These are phyloP conservation scores for Penicillium vulpinum DNA, from an alignment of 2,329 filamentous ascomycete species.

Conservation along the genomic window DNA sequence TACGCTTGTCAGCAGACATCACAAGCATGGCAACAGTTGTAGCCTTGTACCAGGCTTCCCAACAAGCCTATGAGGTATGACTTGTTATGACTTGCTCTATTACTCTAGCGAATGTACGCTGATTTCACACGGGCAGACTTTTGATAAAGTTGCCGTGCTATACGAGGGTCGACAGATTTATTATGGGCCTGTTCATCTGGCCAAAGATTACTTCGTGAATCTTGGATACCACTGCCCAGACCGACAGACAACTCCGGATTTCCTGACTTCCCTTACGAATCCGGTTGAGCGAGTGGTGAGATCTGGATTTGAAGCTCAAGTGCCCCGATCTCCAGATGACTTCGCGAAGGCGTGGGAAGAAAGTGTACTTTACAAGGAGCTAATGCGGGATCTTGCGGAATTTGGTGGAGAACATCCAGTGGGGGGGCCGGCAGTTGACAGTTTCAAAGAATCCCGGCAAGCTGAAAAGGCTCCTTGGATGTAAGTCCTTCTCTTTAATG, in stretches of 20 bases:
- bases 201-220: constrained; percentile 65
- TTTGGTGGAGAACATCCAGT: not conserved
- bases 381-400: not conserved
- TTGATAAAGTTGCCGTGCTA: constrained; percentile 73
- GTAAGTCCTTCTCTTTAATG: not conserved
- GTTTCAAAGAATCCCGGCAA: not conserved
- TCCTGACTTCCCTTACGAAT: constrained; percentile 68
- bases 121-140: constrained; percentile 37
- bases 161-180: constrained; percentile 79
- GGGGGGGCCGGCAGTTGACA: not conserved
- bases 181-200: constrained; percentile 63
- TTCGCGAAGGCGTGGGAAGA: not conserved
- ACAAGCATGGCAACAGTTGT: constrained; percentile 52
- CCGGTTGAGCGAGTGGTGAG: constrained; percentile 54
- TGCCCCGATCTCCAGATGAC: not conserved
- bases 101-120: not conserved
- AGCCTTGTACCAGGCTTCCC: constrained; percentile 54
- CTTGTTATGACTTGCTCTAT: not conserved
- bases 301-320: not conserved
- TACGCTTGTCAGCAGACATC: constrained; percentile 54
- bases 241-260: constrained; percentile 68
- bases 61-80: not conserved
- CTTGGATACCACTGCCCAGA: constrained; percentile 68
- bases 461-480: not conserved
- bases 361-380: not conserved